Conservation (phyloP, 202 grass and related monocot genomes). For the Digitaria exilis region DNA sequence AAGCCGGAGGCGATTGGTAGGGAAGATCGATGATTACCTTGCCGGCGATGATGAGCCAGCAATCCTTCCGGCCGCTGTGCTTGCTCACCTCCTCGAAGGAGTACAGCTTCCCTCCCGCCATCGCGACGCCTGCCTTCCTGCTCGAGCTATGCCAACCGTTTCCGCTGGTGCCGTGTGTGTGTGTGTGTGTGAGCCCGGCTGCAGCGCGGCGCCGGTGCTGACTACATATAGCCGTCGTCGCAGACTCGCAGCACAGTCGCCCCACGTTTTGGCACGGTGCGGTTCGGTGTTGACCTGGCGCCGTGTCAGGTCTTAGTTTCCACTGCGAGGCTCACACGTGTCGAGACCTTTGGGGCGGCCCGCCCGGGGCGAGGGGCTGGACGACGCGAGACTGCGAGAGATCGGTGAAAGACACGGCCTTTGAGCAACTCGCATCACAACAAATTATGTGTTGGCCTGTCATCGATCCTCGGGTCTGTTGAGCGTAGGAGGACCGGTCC, state of each 20-base stretch:
- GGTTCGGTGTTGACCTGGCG: conserved; percentile 29
- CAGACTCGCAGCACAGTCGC: neutral
- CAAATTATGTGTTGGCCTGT: neutral
- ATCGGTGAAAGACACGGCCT: neutral
- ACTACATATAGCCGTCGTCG: conserved; percentile 27
- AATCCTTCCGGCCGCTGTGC: conserved; percentile 60
- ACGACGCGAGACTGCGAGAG: neutral
- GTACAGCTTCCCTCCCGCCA: conserved; percentile 63
- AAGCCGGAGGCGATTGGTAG: neutral
- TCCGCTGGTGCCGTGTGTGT: neutral
- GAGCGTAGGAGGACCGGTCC: neutral
- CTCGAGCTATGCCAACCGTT: conserved; percentile 11
- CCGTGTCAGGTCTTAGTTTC: neutral
- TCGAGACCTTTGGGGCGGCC: neutral
- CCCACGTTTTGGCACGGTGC: neutral
- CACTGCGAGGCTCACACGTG: neutral
- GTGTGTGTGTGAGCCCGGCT: too few species aligned
- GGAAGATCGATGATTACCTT: conserved; percentile 45
- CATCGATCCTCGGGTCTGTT: neutral
- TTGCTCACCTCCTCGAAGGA: conserved; percentile 60
- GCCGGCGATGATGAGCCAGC: conserved; percentile 76
- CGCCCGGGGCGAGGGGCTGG: too few species aligned
- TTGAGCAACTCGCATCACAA: neutral
- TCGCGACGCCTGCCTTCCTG: neutral
- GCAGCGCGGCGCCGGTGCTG: neutral